Base-by-base conservation (phyloP, 305 asterid species). In the Fraxinus xanthoxyloides region DNA sequence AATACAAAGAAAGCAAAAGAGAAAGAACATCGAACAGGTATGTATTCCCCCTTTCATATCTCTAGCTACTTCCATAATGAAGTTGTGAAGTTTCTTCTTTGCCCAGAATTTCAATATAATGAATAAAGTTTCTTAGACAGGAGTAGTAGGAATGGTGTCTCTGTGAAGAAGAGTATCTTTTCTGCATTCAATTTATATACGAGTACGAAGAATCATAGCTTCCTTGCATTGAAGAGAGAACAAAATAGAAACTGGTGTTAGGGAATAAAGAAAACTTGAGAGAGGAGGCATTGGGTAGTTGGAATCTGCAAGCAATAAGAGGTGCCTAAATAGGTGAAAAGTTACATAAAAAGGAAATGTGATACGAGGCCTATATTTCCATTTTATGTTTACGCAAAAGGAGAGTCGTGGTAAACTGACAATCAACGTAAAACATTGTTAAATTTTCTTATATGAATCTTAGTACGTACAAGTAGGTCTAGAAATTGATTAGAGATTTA, bases 231-330 rank as follows among this genome's bases (percentile, higher is more conserved):
- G 30, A 28, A 61, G 56, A 63, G 32, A 59, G 1, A 32, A 46
- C 26, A 43, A 63, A 65, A 79, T 48, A 67, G 43, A 35, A 5
- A 8, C 3, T 35, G 54, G 28, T 65, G 30, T 76, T 31, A 17
- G 51, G 81, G 82, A 65, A 79, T 79, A 67, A 32, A 79, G 82
- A 67, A 79, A 69, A 79, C 82, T 79, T 79, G 82, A 79, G 82
- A 38, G 75, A 79, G 65, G 82, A 79, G 82, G 56, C 77, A 79
- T 36, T 32, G 69, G 82, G 77, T 79, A 65, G 82, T 67, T 79
- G 69, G 77, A 46, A 15, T 24, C 82, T 69, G 69, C 82, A 79
- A 79, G 82, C 82, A 79, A 79, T 56, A 69, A 51, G 82, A 79
- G 82, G 82, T 79, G 82, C 82, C 67, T 4, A 69, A 79, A 79